Evolutionary conservation across 2,329 filamentous ascomycete species (phyloP).

Genomic region (Aspergillus quadricinctus): DNA sequence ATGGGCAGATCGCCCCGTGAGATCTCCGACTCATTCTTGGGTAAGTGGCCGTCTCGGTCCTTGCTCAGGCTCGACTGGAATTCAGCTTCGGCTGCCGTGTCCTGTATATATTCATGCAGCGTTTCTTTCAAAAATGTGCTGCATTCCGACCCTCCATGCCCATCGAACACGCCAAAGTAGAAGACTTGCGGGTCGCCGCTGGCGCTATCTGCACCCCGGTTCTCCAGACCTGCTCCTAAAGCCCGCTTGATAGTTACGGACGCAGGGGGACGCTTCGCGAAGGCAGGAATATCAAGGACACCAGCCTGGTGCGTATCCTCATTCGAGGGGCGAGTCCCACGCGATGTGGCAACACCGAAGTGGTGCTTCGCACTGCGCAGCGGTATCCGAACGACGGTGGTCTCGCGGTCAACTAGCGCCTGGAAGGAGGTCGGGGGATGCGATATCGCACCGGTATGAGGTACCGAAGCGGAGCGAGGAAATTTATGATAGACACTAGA

Average conservation of each 20-base stretch:
- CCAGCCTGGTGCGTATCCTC: constrained; percentile 94
- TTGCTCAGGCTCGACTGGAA: constrained; percentile 68
- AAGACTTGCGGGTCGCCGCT: constrained; percentile 93
- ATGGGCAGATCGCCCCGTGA: constrained; percentile 40
- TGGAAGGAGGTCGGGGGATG: constrained; percentile 57
- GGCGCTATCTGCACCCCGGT: constrained; percentile 66
- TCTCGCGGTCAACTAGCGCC: constrained; percentile 64
- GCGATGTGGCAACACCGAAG: constrained; percentile 73
- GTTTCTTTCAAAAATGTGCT: constrained; percentile 79
- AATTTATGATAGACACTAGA: constrained; percentile 74
- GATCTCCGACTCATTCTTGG: constrained; percentile 10
- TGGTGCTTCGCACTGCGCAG: constrained; percentile 93
- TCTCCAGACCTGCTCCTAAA: constrained; percentile 35
- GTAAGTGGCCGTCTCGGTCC: constrained; percentile 12
- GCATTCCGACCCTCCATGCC: constrained; percentile 86
- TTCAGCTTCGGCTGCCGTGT: constrained; percentile 70
- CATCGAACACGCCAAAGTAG: constrained; percentile 96
- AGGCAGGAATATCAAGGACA: constrained; percentile 87
- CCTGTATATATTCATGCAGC: constrained; percentile 84
- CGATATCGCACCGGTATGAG: constrained; percentile 56
- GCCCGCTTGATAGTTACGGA: constrained; percentile 46
- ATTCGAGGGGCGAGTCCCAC: constrained; percentile 82
- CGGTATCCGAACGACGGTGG: constrained; percentile 92
- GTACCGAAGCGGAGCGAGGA: constrained; percentile 76
- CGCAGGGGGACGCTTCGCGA: constrained; percentile 76